phyloP scores from a whole-genome alignment of 768 basidiomycete species.

The Xanthoconium purpureum region DNA sequence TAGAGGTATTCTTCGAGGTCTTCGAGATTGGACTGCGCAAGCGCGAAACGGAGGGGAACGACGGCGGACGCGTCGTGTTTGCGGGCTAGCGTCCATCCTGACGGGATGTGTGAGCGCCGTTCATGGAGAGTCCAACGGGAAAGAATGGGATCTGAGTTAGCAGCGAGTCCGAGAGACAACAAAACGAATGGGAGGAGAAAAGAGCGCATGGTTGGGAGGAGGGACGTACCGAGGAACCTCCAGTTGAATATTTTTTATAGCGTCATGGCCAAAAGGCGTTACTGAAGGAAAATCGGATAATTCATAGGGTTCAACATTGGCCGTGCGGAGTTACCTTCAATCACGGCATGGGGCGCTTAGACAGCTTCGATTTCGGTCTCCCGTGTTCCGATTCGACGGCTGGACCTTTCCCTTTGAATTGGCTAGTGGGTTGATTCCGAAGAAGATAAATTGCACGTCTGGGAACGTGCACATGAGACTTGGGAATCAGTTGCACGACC shows the following conservation, averaged over 20 bases:
- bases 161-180: slow-evolving; percentile 16
- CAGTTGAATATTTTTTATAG: background rate
- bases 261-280: background rate
- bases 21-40: slow-evolving; percentile 41
- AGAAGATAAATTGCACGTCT: too few relatives aligned
- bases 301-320: background rate
- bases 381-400: too few relatives aligned
- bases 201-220: slow-evolving; percentile 11
- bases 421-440: too few relatives aligned
- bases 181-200: slow-evolving; percentile 24
- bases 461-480: too few relatives aligned
- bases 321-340: too few relatives aligned
- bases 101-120: slow-evolving; percentile 35
- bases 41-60: slow-evolving; percentile 46
- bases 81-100: slow-evolving; percentile 36
- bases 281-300: background rate
- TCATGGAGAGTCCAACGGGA: slow-evolving; percentile 16
- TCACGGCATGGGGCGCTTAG: too few relatives aligned
- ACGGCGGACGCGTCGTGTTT: slow-evolving; percentile 30
- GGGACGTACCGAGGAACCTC: background rate
- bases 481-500: too few relatives aligned
- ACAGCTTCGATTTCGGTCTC: too few relatives aligned
- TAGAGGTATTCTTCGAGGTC: slow-evolving; percentile 40
- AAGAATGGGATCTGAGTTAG: background rate
- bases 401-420: too few relatives aligned